Evolutionary conservation across 164 flowering plant genomes (phyloP).

Genomic region (Protea cynaroides): DNA sequence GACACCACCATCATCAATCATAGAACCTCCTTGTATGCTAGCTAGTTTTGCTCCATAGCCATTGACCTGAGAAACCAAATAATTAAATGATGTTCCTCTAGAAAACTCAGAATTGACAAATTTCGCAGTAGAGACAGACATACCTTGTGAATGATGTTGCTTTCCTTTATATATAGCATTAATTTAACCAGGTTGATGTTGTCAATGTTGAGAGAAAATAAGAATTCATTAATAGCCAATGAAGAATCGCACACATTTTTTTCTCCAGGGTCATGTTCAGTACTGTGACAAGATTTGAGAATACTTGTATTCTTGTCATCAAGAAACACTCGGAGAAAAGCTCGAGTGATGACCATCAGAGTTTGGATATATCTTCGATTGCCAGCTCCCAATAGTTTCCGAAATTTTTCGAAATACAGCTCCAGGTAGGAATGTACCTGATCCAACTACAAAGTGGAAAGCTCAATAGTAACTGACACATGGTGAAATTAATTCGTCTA

Average conservation of each 20-base stretch:
- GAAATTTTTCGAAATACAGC: conserved; percentile 60
- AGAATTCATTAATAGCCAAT: conserved; percentile 80
- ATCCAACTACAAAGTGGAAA: conserved; percentile 52
- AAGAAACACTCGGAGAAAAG: conserved; percentile 45
- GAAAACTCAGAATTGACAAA: background rate
- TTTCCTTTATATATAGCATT: conserved; percentile 65
- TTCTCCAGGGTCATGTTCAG: conserved; percentile 18
- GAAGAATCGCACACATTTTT: conserved; percentile 31
- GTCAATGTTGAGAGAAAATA: conserved; percentile 80
- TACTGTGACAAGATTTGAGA: conserved; percentile 17
- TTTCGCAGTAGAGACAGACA: conserved; percentile 1
- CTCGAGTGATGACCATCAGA: conserved; percentile 59
- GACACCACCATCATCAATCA: conserved; percentile 17
- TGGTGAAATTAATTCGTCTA: background rate
- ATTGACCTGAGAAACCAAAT: conserved; percentile 50
- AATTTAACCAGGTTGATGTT: conserved; percentile 90
- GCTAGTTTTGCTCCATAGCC: conserved; percentile 68
- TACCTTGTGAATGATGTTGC: conserved; percentile 91
- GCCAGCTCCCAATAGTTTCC: conserved; percentile 72
- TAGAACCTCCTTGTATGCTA: conserved; percentile 22
- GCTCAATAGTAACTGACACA: background rate
- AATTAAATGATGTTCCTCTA: background rate
- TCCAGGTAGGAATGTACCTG: conserved; percentile 46
- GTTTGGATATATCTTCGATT: conserved; percentile 93
- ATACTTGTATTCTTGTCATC: conserved; percentile 20